Evolutionary conservation across 176 grass and related monocot genomes (phyloP).

Genomic region (Rhynchospora tenuis): DNA sequence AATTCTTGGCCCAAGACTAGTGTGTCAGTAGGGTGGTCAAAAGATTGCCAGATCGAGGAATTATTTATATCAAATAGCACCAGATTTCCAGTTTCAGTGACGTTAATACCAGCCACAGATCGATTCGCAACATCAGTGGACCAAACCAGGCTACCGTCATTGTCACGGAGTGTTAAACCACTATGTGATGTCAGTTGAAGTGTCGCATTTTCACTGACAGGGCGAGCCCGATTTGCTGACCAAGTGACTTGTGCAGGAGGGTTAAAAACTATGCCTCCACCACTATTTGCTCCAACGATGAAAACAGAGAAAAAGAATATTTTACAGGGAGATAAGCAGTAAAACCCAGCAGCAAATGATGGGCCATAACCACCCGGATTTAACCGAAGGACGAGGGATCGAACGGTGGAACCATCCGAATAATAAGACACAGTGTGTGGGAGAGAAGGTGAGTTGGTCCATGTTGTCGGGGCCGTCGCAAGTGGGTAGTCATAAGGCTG

Average conservation of each 20-base stretch:
- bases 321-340: conserved; percentile 5
- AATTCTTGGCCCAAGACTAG: conserved; percentile 25
- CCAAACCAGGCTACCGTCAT: conserved; percentile 20
- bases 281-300: conserved; percentile 9
- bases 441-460: conserved; percentile 5
- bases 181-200: conserved; percentile 13
- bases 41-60: conserved; percentile 32
- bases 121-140: neutral
- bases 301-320: conserved; percentile 21
- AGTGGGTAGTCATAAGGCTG: conserved; percentile 10
- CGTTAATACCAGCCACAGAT: neutral
- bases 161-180: conserved; percentile 16
- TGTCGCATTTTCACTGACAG: conserved; percentile 25
- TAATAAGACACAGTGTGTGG: neutral
- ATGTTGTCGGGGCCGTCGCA: neutral
- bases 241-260: conserved; percentile 6
- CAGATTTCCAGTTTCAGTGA: conserved; percentile 39
- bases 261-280: neutral
- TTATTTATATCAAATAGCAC: conserved; percentile 23
- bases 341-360: conserved; percentile 25
- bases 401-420: neutral
- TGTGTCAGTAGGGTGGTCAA: conserved; percentile 31
- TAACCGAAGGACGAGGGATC: neutral
- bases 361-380: neutral
- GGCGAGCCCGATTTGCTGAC: conserved; percentile 21